A percentile compares a stretch with the other conserved stretches of the same genome.
phyloP scores from a whole-genome alignment of 179 eudicot species.

The Actinidia polygama region DNA sequence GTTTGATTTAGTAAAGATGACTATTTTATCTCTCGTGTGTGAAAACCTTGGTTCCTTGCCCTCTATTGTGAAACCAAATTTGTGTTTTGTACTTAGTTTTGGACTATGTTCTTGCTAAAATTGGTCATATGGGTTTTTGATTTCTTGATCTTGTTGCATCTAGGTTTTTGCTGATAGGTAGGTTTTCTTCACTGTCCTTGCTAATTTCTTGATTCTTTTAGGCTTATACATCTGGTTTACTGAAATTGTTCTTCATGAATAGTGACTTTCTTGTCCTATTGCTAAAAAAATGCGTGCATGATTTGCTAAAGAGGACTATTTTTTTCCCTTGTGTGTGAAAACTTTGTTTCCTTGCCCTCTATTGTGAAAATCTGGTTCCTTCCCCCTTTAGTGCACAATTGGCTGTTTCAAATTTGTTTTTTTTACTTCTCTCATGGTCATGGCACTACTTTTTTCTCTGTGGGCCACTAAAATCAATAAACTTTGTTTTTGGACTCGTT shows the following conservation, averaged over 20 bases:
- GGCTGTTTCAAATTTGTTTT: background rate
- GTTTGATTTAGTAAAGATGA: background rate
- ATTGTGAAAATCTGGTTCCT: background rate
- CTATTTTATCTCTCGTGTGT: background rate
- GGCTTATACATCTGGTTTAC: background rate
- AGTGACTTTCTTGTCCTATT: conserved; percentile 6
- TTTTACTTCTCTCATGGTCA: background rate
- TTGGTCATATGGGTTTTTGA: background rate
- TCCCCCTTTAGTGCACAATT: background rate
- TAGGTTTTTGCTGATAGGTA: background rate
- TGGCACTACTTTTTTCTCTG: background rate
- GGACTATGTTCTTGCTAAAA: too few species aligned
- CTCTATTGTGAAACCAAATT: background rate
- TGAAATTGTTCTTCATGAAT: background rate
- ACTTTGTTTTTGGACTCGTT: conserved; percentile 1
- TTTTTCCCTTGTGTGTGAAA: background rate
- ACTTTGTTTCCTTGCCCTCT: background rate
- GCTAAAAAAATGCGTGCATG: background rate
- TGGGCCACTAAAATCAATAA: background rate
- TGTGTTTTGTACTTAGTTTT: background rate
- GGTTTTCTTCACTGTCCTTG: background rate
- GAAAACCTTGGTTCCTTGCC: background rate
- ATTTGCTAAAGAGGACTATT: conserved; percentile 8
- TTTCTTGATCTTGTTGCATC: background rate
- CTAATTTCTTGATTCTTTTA: background rate